These are phyloP conservation scores for Colletotrichum sp. DNA, from an alignment of 2,329 filamentous ascomycete genomes.

Conservation along the genomic window DNA sequence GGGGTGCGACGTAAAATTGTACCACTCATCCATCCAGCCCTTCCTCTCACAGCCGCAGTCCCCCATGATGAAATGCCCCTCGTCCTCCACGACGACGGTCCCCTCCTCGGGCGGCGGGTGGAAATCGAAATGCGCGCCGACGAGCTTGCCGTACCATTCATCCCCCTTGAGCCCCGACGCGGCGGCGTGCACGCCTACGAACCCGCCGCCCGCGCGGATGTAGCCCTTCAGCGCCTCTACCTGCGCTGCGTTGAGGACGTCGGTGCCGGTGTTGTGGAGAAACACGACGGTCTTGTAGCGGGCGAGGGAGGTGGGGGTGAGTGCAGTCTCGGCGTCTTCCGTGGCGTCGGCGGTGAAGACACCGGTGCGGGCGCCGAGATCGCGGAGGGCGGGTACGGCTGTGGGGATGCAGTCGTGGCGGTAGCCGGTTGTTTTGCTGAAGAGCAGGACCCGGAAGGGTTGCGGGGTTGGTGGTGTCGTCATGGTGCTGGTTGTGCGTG, in stretches of 20 bases:
- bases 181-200: constrained; percentile 47
- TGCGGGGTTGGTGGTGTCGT: neutral
- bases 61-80: constrained; percentile 32
- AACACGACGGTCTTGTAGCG: constrained; percentile 41
- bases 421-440: constrained; percentile 42
- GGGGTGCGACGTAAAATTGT: constrained; percentile 42
- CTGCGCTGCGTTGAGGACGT: constrained; percentile 37
- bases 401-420: constrained; percentile 44
- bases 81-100: constrained; percentile 32
- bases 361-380: constrained; percentile 28
- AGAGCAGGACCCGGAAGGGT: constrained; percentile 39
- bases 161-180: constrained; percentile 35
- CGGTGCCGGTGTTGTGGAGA: constrained; percentile 39
- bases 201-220: constrained; percentile 38
- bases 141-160: constrained; percentile 40
- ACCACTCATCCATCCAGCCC: constrained; percentile 48
- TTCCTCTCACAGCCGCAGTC: neutral
- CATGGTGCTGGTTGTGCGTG: neutral
- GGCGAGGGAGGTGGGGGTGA: constrained; percentile 33
- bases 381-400: constrained; percentile 34
- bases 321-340: constrained; percentile 37
- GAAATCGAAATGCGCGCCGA: constrained; percentile 42
- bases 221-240: constrained; percentile 36
- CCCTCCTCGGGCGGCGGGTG: constrained; percentile 42
- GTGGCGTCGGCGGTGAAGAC: constrained; percentile 37